These are phyloP conservation scores for Crucibulum laeve DNA, from an alignment of 768 basidiomycete genomes.

Conservation along the genomic window DNA sequence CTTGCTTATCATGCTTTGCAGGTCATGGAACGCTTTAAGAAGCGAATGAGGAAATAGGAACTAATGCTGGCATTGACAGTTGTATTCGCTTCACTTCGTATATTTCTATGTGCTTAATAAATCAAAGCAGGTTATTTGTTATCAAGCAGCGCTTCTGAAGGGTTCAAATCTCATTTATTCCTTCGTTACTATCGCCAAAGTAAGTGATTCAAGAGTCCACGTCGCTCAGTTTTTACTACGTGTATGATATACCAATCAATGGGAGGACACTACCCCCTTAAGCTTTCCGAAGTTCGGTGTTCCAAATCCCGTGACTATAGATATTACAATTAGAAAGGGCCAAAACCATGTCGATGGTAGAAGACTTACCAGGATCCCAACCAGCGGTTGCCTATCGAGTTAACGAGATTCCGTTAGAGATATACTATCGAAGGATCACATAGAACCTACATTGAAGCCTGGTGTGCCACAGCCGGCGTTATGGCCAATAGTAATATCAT, in stretches of 20 bases:
- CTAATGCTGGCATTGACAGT: not conserved
- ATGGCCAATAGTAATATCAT: slow-evolving; percentile 53
- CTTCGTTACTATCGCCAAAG: not conserved
- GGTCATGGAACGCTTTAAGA: slow-evolving; percentile 98
- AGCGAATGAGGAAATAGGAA: slow-evolving; percentile 81
- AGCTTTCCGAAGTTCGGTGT: slow-evolving; percentile 52
- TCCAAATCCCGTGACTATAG: slow-evolving; percentile 46
- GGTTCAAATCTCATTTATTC: not conserved
- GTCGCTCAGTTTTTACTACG: not conserved
- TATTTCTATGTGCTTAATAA: not conserved
- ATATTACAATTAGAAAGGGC: not conserved
- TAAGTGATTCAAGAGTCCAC: not conserved
- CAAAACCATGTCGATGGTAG: slow-evolving; percentile 1
- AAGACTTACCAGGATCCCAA: slow-evolving; percentile 46
- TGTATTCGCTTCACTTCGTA: not conserved
- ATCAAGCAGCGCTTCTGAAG: not conserved
- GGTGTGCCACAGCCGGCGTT: slow-evolving; percentile 54
- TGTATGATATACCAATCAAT: not conserved
- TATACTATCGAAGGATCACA: not conserved
- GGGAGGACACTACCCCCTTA: slow-evolving; percentile 25
- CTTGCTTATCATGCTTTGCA: slow-evolving; percentile 18
- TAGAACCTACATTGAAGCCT: slow-evolving; percentile 51
- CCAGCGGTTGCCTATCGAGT: not conserved
- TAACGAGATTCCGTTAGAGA: not conserved
- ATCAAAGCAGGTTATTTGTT: not conserved